Conservation (phyloP, 140 eudicot species). For the Ambrosia hybrid region DNA sequence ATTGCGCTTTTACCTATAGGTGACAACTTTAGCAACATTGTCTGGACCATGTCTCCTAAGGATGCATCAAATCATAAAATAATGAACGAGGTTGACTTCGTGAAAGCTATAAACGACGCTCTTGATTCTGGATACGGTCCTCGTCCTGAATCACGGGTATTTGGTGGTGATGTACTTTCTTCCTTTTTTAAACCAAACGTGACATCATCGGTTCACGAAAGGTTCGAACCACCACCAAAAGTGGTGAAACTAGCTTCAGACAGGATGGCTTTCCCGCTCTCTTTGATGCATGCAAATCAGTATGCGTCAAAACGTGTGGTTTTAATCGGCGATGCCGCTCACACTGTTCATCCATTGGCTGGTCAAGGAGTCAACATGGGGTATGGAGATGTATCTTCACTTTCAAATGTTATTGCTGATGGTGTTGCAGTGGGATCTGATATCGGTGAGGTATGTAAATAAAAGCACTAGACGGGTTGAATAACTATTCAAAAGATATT, state of each 20-base stretch:
- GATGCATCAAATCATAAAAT: slow-evolving; percentile 67
- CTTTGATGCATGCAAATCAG: slow-evolving; percentile 72
- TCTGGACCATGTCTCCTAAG: slow-evolving; percentile 94
- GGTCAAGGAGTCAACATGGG: slow-evolving; percentile 99
- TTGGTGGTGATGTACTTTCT: slow-evolving; percentile 45
- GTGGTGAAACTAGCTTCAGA: slow-evolving; percentile 62
- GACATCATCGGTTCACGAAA: slow-evolving; percentile 50
- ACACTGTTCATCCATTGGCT: slow-evolving; percentile 98
- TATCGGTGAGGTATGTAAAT: slow-evolving; percentile 75
- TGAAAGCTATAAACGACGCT: slow-evolving; percentile 68
- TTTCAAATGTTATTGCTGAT: slow-evolving; percentile 71
- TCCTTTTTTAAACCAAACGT: slow-evolving; percentile 46
- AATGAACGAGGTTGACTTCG: slow-evolving; percentile 65
- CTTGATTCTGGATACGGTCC: slow-evolving; percentile 83
- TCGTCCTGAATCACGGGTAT: slow-evolving; percentile 56
- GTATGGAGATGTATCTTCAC: slow-evolving; percentile 79
- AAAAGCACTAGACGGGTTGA: background rate
- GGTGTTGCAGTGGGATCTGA: slow-evolving; percentile 94
- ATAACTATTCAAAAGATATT: too few relatives aligned
- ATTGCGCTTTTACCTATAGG: slow-evolving; percentile 98
- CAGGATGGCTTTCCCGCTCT: slow-evolving; percentile 89
- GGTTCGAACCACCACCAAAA: slow-evolving; percentile 79
- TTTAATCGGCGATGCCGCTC: slow-evolving; percentile 94
- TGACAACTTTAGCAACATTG: slow-evolving; percentile 87
- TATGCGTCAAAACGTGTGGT: slow-evolving; percentile 66